These are phyloP conservation scores for Asparagopsis taxiformis DNA, from an alignment of 31 red algal genomes.

Conservation along the genomic window DNA sequence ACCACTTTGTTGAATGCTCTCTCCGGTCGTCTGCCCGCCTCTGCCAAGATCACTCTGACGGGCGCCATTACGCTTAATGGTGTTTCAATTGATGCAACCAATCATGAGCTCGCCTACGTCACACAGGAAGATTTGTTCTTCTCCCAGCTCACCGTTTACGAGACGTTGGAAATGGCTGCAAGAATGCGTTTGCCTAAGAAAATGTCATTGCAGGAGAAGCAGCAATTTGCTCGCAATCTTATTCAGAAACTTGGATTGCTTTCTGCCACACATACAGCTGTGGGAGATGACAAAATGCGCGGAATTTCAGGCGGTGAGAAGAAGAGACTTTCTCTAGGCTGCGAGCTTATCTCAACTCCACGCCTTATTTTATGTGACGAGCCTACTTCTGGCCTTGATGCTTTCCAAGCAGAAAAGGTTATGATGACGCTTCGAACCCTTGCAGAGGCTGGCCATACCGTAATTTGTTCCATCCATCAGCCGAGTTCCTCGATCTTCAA, in stretches of 20 bases:
- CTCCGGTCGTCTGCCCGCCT: constrained; percentile 64
- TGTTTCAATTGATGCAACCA: constrained; percentile 27
- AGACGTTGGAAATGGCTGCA: constrained; percentile 89
- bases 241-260: constrained; percentile 66
- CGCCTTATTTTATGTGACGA: constrained; percentile 90
- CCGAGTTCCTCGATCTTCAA: constrained; percentile 76
- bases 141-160: constrained; percentile 83
- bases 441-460: constrained; percentile 80
- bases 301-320: constrained; percentile 97
- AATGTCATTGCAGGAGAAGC: constrained; percentile 51
- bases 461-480: constrained; percentile 94
- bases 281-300: constrained; percentile 85
- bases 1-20: constrained; percentile 94
- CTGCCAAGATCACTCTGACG: constrained; percentile 21
- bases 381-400: constrained; percentile 91
- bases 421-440: constrained; percentile 72
- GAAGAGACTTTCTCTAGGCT: constrained; percentile 88
- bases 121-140: constrained; percentile 89
- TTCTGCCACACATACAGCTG: constrained; percentile 41
- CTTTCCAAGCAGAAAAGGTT: constrained; percentile 89
- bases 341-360: constrained; percentile 89
- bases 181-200: constrained; percentile 50
- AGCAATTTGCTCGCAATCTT: constrained; percentile 52
- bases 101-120: constrained; percentile 67
- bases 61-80: constrained; percentile 59